phyloP scores from a whole-genome alignment of 495 filamentous ascomycete species.

The Aspergillus bertholletiae region DNA sequence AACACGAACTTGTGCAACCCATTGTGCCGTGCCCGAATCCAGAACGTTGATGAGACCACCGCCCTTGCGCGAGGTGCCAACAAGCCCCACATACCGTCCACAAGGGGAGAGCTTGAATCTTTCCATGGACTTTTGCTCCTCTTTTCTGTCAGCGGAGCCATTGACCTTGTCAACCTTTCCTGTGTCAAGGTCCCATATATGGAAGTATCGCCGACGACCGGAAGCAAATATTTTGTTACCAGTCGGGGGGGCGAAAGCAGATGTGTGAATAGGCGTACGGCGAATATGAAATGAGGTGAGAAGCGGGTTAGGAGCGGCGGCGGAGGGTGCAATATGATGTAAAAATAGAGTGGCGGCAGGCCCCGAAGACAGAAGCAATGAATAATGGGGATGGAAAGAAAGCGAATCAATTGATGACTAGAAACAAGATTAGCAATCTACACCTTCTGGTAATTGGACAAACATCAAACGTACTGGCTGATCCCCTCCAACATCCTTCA shows the following conservation, averaged over 20 bases:
- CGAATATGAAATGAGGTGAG: slow-evolving; percentile 86
- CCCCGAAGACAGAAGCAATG: slow-evolving; percentile 85
- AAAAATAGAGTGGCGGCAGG: slow-evolving; percentile 79
- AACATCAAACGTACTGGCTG: slow-evolving; percentile 48
- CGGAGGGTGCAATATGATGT: slow-evolving; percentile 77
- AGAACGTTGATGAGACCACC: slow-evolving; percentile 86
- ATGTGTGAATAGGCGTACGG: slow-evolving; percentile 73
- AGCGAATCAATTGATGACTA: slow-evolving; percentile 80
- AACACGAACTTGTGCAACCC: slow-evolving; percentile 78
- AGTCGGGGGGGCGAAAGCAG: slow-evolving; percentile 60
- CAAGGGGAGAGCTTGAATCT: slow-evolving; percentile 79
- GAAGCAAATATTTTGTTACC: slow-evolving; percentile 69
- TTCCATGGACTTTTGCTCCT: slow-evolving; percentile 88
- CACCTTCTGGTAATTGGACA: not conserved
- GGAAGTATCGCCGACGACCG: slow-evolving; percentile 85
- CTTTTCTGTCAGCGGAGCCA: slow-evolving; percentile 60
- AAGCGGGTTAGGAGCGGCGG: slow-evolving; percentile 75
- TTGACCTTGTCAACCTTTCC: slow-evolving; percentile 83
- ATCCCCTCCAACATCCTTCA: slow-evolving; percentile 58
- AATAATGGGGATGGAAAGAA: slow-evolving; percentile 81
- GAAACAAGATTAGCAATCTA: slow-evolving; percentile 17
- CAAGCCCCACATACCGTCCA: slow-evolving; percentile 77
- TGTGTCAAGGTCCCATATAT: slow-evolving; percentile 83
- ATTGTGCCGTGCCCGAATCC: slow-evolving; percentile 77
- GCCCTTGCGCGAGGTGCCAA: slow-evolving; percentile 73